Conservation (phyloP, 2,329 filamentous ascomycete species). For the Xylaria sp. region DNA sequence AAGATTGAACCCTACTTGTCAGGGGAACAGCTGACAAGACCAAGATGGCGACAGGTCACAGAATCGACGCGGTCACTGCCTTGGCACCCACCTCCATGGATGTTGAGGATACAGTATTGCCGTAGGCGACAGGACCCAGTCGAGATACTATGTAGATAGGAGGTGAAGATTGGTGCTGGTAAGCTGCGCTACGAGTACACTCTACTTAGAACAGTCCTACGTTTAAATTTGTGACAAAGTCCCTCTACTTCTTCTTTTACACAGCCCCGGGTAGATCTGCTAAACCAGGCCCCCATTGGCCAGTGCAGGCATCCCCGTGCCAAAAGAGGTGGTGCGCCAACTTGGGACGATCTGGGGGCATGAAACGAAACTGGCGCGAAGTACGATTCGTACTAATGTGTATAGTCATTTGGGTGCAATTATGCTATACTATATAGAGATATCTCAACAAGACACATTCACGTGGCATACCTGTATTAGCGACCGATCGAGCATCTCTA, state of each 20-base stretch:
- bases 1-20: slow-evolving; percentile 8
- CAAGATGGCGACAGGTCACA: slow-evolving; percentile 1
- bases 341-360: slow-evolving; percentile 6
- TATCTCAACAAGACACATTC: background rate
- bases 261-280: background rate
- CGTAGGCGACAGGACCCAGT: background rate
- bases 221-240: background rate
- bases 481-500: background rate
- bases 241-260: background rate
- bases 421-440: background rate
- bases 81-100: slow-evolving; percentile 21
- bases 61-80: slow-evolving; percentile 21
- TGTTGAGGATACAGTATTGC: background rate
- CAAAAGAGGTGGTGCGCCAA: slow-evolving; percentile 20
- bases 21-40: slow-evolving; percentile 14
- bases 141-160: background rate
- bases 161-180: background rate
- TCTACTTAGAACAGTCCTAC: background rate
- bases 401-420: background rate
- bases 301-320: slow-evolving; percentile 8
- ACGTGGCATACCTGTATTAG: background rate
- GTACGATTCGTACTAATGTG: too few relatives aligned
- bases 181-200: background rate
- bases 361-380: slow-evolving; percentile 18
- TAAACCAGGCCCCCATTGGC: slow-evolving; percentile 15